A percentile compares a stretch with the other conserved stretches of the same genome.
These are phyloP conservation scores for Ascoidea rubescens DNA, from an alignment of 805 yeast species.

Conservation along the genomic window DNA sequence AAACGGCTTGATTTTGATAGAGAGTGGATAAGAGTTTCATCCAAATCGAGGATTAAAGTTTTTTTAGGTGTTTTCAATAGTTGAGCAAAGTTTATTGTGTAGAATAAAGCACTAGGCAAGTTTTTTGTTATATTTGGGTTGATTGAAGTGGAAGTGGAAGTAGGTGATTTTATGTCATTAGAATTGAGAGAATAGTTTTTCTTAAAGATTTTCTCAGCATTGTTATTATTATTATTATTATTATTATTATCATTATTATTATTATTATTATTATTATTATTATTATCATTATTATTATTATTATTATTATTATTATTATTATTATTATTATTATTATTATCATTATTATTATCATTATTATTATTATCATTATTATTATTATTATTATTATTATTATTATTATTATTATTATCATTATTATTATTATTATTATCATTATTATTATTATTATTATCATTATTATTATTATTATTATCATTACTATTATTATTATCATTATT, in stretches of 20 bases:
- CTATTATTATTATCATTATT: too few relatives aligned
- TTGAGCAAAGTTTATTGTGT: slow-evolving; percentile 24
- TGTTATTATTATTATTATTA: slow-evolving; percentile 8
- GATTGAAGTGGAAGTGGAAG: slow-evolving; percentile 8
- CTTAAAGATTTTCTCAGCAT: background rate
- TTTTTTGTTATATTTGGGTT: slow-evolving; percentile 17
- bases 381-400: too few relatives aligned
- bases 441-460: too few relatives aligned
- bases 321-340: background rate
- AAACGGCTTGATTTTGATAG: slow-evolving; percentile 43
- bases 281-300: background rate
- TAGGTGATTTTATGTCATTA: slow-evolving; percentile 7
- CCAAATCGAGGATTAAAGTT: slow-evolving; percentile 76
- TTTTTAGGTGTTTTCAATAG: slow-evolving; percentile 32
- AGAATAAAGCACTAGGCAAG: slow-evolving; percentile 26
- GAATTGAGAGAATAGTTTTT: background rate
- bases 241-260: background rate
- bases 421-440: too few relatives aligned
- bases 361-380: too few relatives aligned
- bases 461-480: too few relatives aligned
- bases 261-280: slow-evolving; percentile 1
- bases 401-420: too few relatives aligned
- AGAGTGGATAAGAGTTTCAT: slow-evolving; percentile 90
- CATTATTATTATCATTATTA: too few relatives aligned
- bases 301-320: slow-evolving; percentile 3